Base-by-base conservation (phyloP, 371 early-diverging fungal species). In the Furculomyces boomerangus region DNA sequence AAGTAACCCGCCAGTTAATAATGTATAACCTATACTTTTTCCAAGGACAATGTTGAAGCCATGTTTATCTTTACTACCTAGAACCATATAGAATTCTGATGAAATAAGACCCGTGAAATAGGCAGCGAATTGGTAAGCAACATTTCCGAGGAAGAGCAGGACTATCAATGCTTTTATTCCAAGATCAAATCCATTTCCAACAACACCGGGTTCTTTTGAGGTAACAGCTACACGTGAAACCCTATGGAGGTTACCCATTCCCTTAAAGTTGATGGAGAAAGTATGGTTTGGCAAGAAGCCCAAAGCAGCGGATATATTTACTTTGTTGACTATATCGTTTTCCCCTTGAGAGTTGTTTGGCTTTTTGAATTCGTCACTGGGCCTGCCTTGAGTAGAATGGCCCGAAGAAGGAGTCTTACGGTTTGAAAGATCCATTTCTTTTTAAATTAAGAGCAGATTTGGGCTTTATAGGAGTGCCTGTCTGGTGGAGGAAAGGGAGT, bases 81-180 rank as follows among this genome's bases (percentile, higher is more conserved):
- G 64, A 20, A 82, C 74, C 5, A 64, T 58, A 68, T 83, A 90
- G 64, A 83, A 90, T 53, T 72, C 65, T 29, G 84, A 78, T 2
- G 84, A 77, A 45, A 81, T 66, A 22, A 74, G 63, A 8, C 91
- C 89, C 2, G 78, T 77, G 62, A 64, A 83, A 53, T 85, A 89
- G 3, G 49, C 55, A 3, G 30, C 46, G 40, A 54, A 48, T 40
- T 54, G 14, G 45, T 20, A 24, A 27, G 49, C 55, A 16, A 51
- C 22, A 25, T 31, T 30, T 3, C 26, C 25, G 8, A 51, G 24
- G 13, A 51, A 31, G 3, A 51, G 37, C 2, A 51, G 2, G 18
- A 32, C 24, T 2, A 16, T 13, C 35, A 51, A 18, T 32, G 52
- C 30, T 3, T 7, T 32, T 25, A 51, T 30, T 35, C 52, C 52